These are phyloP conservation scores for Diaporthe citri DNA, from an alignment of 2,329 filamentous ascomycete species.

Conservation along the genomic window DNA sequence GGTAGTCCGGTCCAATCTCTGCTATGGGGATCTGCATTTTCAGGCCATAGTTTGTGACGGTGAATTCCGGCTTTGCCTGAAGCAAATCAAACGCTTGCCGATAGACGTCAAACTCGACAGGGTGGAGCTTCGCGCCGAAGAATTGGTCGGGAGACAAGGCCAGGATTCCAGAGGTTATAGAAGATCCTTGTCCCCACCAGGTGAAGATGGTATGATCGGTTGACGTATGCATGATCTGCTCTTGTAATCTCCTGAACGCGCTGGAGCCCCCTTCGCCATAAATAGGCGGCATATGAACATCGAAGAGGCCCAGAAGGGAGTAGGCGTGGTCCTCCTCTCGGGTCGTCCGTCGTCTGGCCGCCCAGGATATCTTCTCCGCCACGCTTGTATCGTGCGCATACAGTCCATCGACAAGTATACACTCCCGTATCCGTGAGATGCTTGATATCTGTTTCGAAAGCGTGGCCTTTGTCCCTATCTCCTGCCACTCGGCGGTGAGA, in stretches of 20 bases:
- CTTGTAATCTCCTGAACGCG: constrained; percentile 20
- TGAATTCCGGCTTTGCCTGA: constrained; percentile 3
- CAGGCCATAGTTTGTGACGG: constrained; percentile 1
- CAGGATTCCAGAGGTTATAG: constrained; percentile 16
- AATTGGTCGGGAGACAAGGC: constrained; percentile 22
- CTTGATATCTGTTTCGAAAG: constrained; percentile 11
- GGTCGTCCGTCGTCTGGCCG: constrained; percentile 13
- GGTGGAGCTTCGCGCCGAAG: neutral
- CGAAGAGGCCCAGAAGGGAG: constrained; percentile 24
- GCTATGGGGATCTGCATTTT: constrained; percentile 14
- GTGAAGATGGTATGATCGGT: constrained; percentile 26
- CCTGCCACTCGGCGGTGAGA: constrained; percentile 21
- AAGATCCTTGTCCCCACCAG: constrained; percentile 21
- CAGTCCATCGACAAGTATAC: constrained; percentile 11
- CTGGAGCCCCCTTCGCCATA: constrained; percentile 39
- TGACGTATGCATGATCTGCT: constrained; percentile 7
- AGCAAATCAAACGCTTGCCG: constrained; percentile 12
- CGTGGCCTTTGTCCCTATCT: constrained; percentile 16
- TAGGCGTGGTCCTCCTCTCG: constrained; percentile 19
- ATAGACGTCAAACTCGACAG: constrained; percentile 2
- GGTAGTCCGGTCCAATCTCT: constrained; percentile 13
- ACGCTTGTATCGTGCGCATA: constrained; percentile 17
- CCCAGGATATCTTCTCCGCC: constrained; percentile 30
- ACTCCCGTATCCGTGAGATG: constrained; percentile 10
- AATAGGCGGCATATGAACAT: constrained; percentile 36